phyloP scores from a whole-genome alignment of 352 stramenopile species.

The Phytophthora multivora region DNA sequence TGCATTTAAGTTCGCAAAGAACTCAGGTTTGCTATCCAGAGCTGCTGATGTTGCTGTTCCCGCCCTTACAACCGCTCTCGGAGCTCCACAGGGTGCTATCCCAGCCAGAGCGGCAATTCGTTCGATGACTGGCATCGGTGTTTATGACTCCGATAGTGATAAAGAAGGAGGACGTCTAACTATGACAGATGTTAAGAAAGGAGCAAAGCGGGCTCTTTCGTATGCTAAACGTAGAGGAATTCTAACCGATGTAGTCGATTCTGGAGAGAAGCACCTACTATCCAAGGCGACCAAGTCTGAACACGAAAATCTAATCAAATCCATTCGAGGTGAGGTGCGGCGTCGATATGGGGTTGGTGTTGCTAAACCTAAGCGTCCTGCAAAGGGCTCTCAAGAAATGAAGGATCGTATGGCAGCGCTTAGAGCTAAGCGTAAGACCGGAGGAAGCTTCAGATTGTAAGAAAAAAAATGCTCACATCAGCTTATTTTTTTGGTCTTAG shows the following conservation, averaged over 20 bases:
- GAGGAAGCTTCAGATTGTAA: too few relatives aligned
- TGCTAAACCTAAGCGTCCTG: background rate
- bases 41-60: background rate
- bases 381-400: background rate
- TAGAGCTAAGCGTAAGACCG: too few relatives aligned
- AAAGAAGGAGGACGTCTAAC: background rate
- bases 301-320: conserved; percentile 10
- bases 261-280: conserved; percentile 1
- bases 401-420: conserved; percentile 17
- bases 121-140: background rate
- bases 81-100: too few relatives aligned
- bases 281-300: conserved; percentile 8
- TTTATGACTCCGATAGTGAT: conserved; percentile 11
- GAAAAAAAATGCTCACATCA: too few relatives aligned
- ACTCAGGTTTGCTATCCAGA: conserved; percentile 1
- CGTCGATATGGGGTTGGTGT: conserved; percentile 17
- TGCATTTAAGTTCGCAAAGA: conserved; percentile 20
- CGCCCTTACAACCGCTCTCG: background rate
- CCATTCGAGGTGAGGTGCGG: background rate
- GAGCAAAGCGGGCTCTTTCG: background rate
- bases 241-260: conserved; percentile 14
- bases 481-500: conserved; percentile 9
- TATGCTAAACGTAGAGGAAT: conserved; percentile 15
- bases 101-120: conserved; percentile 1
- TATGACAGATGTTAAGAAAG: conserved; percentile 9